Percentiles rank a stretch among this genome's conserved stretches.
Conservation (phyloP, 805 yeast species). For the Candida sonorensis region DNA sequence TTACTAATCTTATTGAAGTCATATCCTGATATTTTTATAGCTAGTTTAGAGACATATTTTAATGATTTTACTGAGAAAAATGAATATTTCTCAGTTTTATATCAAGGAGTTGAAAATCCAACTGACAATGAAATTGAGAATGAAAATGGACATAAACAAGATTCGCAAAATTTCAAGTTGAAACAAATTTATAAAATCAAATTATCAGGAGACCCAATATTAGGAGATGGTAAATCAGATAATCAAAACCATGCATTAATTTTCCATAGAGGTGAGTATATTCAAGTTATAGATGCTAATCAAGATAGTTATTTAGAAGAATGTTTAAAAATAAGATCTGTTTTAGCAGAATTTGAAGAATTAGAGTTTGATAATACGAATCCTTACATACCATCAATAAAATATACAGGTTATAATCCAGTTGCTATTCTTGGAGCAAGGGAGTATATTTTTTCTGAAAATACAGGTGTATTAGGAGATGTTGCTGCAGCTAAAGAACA, state of each 20-base stretch:
- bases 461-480: slow-evolving; percentile 80
- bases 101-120: slow-evolving; percentile 44
- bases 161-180: slow-evolving; percentile 24
- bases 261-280: slow-evolving; percentile 88
- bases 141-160: slow-evolving; percentile 44
- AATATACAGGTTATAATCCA: slow-evolving; percentile 37
- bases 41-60: slow-evolving; percentile 47
- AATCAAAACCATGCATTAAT: slow-evolving; percentile 85
- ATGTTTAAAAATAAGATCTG: slow-evolving; percentile 81
- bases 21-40: slow-evolving; percentile 59
- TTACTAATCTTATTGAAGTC: slow-evolving; percentile 61
- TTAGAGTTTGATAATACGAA: slow-evolving; percentile 40
- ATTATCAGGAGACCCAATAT: slow-evolving; percentile 71
- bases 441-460: slow-evolving; percentile 82
- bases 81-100: slow-evolving; percentile 58
- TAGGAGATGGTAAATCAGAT: slow-evolving; percentile 97
- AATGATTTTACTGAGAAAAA: slow-evolving; percentile 29
- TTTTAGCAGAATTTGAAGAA: slow-evolving; percentile 87
- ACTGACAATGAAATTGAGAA: too few relatives aligned
- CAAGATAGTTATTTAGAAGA: slow-evolving; percentile 95
- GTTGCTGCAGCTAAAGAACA: slow-evolving; percentile 90
- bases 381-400: slow-evolving; percentile 49
- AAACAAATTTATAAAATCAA: slow-evolving; percentile 53
- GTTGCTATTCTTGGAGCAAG: slow-evolving; percentile 86
- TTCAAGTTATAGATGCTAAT: slow-evolving; percentile 92